Conservation (phyloP, 2,329 filamentous ascomycete genomes). For the Aspergillus versicolor region DNA sequence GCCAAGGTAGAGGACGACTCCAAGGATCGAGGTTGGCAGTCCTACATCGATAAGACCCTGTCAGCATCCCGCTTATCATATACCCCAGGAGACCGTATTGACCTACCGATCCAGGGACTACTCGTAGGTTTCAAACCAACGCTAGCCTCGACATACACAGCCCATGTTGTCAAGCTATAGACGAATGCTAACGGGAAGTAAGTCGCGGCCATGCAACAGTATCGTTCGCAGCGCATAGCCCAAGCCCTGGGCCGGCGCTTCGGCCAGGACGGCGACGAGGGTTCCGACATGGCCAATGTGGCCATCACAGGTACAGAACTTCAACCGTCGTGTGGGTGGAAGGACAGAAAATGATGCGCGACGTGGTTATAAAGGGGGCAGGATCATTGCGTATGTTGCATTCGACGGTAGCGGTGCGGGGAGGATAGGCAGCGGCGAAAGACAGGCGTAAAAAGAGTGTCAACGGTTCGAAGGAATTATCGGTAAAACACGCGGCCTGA, state of each 20-base stretch:
- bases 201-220: conserved; percentile 74
- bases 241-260: conserved; percentile 44
- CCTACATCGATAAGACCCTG: conserved; percentile 24
- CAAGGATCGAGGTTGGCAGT: conserved; percentile 57
- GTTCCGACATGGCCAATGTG: conserved; percentile 37
- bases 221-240: conserved; percentile 65
- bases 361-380: background rate
- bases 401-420: background rate
- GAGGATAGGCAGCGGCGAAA: background rate
- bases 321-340: background rate
- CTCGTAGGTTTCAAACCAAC: conserved; percentile 63
- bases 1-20: conserved; percentile 70
- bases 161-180: conserved; percentile 89
- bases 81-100: background rate
- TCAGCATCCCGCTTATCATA: background rate
- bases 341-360: background rate
- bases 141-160: conserved; percentile 77
- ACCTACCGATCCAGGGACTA: conserved; percentile 46
- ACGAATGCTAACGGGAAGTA: conserved; percentile 90
- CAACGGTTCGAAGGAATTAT: background rate
- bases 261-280: conserved; percentile 40
- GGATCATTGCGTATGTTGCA: conserved; percentile 1
- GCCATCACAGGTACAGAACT: conserved; percentile 31
- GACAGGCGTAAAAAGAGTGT: background rate
- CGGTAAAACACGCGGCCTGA: background rate